These are phyloP conservation scores for Fusarium nisikadoi DNA, from an alignment of 2,329 filamentous ascomycete species.

Conservation along the genomic window DNA sequence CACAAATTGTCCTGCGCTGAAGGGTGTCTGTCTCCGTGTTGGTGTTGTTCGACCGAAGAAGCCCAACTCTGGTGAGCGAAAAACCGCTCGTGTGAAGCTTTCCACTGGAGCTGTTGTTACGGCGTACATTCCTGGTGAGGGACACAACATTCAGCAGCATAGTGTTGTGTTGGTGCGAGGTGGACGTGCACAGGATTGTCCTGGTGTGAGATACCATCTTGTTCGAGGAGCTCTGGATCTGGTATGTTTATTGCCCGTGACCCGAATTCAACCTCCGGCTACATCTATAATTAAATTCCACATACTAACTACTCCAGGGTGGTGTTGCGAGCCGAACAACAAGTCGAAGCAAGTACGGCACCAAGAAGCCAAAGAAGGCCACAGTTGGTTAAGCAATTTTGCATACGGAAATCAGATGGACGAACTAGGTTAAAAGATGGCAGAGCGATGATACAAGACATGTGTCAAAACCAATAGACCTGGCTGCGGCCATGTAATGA, in stretches of 20 bases:
- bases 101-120: constrained; percentile 89
- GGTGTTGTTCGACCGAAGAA: constrained; percentile 97
- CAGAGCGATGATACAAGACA: constrained; percentile 1
- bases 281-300: fast-evolving
- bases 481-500: constrained; percentile 39
- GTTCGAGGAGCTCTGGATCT: constrained; percentile 92
- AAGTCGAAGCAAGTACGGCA: constrained; percentile 95
- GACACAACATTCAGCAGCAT: constrained; percentile 99
- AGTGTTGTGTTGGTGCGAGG: constrained; percentile 96
- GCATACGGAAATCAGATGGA: neutral
- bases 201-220: constrained; percentile 95
- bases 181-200: constrained; percentile 94
- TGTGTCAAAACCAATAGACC: constrained; percentile 25
- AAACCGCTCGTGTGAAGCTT: constrained; percentile 90
- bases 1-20: constrained; percentile 80
- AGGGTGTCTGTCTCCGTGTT: constrained; percentile 95
- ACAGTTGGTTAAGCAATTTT: constrained; percentile 57
- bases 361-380: constrained; percentile 96
- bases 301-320: constrained; percentile 66
- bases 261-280: neutral
- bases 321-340: constrained; percentile 87
- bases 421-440: neutral
- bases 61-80: constrained; percentile 96
- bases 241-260: constrained; percentile 66
- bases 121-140: constrained; percentile 96